Evolutionary conservation across 495 filamentous ascomycete genomes (phyloP).

Genomic region (Pyrenopolyporus hunteri): DNA sequence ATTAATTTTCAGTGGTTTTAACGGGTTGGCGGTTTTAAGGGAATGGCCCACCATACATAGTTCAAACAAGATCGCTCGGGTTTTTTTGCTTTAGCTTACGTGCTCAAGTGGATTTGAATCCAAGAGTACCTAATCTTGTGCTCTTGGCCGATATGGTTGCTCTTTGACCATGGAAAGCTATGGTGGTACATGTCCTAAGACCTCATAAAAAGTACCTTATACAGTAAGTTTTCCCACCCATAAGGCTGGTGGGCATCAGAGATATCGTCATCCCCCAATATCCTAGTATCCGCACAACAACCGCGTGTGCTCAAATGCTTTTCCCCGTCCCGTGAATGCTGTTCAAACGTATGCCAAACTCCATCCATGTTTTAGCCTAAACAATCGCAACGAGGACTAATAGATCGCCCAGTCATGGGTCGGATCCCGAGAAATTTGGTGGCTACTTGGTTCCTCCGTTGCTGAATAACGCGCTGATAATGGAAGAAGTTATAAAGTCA

Average conservation of each 20-base stretch:
- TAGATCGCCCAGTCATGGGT: not conserved
- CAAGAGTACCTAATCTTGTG: not conserved
- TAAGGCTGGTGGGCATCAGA: not conserved
- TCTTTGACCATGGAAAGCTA: slow-evolving; percentile 1
- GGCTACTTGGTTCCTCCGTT: not conserved
- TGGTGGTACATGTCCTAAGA: slow-evolving; percentile 14
- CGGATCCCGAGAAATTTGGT: not conserved
- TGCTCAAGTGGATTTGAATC: not conserved
- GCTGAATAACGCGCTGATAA: slow-evolving; percentile 29
- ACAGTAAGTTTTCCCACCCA: slow-evolving; percentile 8
- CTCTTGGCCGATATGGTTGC: slow-evolving; percentile 12
- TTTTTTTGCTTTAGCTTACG: too few species aligned
- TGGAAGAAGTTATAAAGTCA: slow-evolving; percentile 17
- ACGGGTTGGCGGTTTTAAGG: not conserved
- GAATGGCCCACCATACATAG: not conserved
- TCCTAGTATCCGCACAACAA: slow-evolving; percentile 9
- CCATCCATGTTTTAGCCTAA: slow-evolving; percentile 10
- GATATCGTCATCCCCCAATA: slow-evolving; percentile 18
- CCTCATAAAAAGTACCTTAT: slow-evolving; percentile 25
- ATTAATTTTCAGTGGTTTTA: not conserved
- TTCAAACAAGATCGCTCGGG: too few species aligned
- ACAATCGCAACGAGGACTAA: not conserved
- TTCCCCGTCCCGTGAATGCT: slow-evolving; percentile 29
- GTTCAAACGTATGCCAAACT: slow-evolving; percentile 25
- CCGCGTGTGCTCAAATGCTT: slow-evolving; percentile 20